Conservation (phyloP, 75 land plant species). For the Adiantum capillusveneris region DNA sequence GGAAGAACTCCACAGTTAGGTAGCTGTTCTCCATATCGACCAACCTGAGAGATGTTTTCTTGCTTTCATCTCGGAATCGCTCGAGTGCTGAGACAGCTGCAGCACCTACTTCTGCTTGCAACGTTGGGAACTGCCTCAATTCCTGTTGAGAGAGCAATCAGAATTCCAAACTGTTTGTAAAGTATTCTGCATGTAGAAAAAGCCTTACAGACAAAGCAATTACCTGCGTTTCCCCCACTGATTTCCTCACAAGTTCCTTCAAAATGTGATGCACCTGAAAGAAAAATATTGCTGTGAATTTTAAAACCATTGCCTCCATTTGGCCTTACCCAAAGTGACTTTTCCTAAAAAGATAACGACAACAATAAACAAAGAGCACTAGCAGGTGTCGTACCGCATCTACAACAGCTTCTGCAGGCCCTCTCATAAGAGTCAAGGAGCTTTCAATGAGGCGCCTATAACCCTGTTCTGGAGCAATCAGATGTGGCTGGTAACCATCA, state of each 20-base stretch:
- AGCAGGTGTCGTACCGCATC: constrained; percentile 51
- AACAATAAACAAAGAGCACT: neutral
- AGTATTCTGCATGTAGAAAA: neutral
- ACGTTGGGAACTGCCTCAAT: constrained; percentile 71
- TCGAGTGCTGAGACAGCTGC: constrained; percentile 66
- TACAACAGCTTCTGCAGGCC: constrained; percentile 94
- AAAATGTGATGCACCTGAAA: constrained; percentile 74
- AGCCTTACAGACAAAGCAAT: neutral
- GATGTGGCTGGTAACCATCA: constrained; percentile 97
- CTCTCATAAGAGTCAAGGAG: constrained; percentile 55
- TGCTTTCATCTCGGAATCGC: constrained; percentile 65
- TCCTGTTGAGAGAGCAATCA: constrained; percentile 41
- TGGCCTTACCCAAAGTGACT: no score
- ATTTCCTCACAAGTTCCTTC: constrained; percentile 73
- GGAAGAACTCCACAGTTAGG: constrained; percentile 83
- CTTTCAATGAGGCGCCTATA: constrained; percentile 90
- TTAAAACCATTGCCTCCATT: no score
- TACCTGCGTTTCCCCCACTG: constrained; percentile 72
- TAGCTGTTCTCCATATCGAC: constrained; percentile 88
- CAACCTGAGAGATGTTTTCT: constrained; percentile 56
- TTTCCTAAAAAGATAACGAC: no score
- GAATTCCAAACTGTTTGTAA: no score
- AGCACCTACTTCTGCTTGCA: constrained; percentile 63
- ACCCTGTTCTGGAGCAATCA: constrained; percentile 98
- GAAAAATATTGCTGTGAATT: neutral